These are phyloP conservation scores for Ophiocordyceps camponoti-saundersi DNA, from an alignment of 2,329 filamentous ascomycete species.

Conservation along the genomic window DNA sequence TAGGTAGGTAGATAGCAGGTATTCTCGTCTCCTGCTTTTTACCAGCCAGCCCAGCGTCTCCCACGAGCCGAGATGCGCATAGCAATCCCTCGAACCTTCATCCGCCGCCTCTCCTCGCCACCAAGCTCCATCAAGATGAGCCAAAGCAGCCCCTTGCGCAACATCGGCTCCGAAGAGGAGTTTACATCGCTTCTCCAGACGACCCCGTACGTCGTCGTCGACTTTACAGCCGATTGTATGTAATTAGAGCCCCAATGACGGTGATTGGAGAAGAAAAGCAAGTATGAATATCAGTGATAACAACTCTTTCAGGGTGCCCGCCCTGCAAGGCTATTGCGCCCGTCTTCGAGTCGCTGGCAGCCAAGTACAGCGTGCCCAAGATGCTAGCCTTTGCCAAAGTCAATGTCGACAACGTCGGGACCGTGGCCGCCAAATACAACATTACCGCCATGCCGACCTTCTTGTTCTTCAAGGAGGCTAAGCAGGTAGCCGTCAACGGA, in stretches of 20 bases:
- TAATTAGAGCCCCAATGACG: not conserved
- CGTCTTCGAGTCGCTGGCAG: constrained; percentile 15
- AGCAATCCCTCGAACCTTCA: not conserved
- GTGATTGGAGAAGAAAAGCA: not conserved
- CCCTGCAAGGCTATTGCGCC: constrained; percentile 32
- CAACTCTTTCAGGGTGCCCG: constrained; percentile 19
- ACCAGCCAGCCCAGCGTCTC: not conserved
- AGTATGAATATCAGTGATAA: not conserved
- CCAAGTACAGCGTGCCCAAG: constrained; percentile 19
- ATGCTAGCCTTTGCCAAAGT: constrained; percentile 68
- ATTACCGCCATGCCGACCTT: constrained; percentile 93
- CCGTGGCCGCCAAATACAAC: constrained; percentile 57
- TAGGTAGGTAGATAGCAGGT: not conserved
- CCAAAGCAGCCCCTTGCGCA: constrained; percentile 4
- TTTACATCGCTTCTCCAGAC: constrained; percentile 19
- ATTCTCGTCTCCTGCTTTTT: not conserved
- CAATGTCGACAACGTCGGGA: constrained; percentile 70
- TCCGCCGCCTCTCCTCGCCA: not conserved
- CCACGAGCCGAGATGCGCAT: not conserved
- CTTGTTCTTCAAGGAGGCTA: constrained; percentile 64
- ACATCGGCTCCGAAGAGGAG: constrained; percentile 13
- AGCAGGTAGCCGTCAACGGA: constrained; percentile 14
- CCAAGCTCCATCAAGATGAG: not conserved
- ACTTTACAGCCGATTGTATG: constrained; percentile 31
- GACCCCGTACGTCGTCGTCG: constrained; percentile 24